Percentiles rank a stretch among this genome's conserved stretches.
phyloP scores from a whole-genome alignment of 495 filamentous ascomycete genomes.

The Neurospora terricola region DNA sequence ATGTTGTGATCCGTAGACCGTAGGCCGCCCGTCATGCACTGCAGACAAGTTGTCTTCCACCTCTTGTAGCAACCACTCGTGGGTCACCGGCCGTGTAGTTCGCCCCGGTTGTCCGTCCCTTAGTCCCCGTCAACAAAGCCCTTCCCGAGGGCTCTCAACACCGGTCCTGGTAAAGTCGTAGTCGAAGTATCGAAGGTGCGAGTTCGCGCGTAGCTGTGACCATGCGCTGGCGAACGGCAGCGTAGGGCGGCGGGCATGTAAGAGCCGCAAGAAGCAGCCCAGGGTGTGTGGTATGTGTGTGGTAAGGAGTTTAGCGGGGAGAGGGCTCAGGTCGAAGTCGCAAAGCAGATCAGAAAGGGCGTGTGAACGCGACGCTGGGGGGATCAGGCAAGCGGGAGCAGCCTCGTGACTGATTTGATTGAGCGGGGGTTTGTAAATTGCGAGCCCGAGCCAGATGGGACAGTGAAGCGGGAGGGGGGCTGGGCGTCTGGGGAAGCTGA shows the following conservation, averaged over 20 bases:
- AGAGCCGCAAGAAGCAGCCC: constrained; percentile 21
- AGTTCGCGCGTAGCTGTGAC: constrained; percentile 11
- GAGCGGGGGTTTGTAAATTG: constrained; percentile 22
- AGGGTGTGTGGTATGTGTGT: not conserved
- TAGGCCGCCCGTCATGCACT: not conserved
- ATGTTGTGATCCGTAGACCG: not conserved
- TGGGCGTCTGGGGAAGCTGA: constrained; percentile 2
- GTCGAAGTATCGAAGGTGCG: not conserved
- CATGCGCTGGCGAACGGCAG: constrained; percentile 12
- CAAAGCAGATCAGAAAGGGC: constrained; percentile 5
- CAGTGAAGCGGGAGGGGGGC: constrained; percentile 8
- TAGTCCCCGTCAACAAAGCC: constrained; percentile 3
- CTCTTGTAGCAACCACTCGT: not conserved
- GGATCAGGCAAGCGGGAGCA: constrained; percentile 15
- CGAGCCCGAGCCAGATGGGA: constrained; percentile 5
- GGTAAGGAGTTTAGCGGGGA: constrained; percentile 6
- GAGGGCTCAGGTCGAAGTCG: constrained; percentile 8
- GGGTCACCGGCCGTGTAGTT: not conserved
- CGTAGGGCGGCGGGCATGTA: constrained; percentile 18
- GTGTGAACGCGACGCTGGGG: constrained; percentile 1
- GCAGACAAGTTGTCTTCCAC: not conserved
- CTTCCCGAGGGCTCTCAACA: constrained; percentile 5
- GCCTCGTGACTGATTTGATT: constrained; percentile 23
- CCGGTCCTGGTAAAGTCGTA: not conserved
- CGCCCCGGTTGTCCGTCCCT: not conserved